These are phyloP conservation scores for Colletotrichum karsti DNA, from an alignment of 2,329 filamentous ascomycete genomes.

Conservation along the genomic window DNA sequence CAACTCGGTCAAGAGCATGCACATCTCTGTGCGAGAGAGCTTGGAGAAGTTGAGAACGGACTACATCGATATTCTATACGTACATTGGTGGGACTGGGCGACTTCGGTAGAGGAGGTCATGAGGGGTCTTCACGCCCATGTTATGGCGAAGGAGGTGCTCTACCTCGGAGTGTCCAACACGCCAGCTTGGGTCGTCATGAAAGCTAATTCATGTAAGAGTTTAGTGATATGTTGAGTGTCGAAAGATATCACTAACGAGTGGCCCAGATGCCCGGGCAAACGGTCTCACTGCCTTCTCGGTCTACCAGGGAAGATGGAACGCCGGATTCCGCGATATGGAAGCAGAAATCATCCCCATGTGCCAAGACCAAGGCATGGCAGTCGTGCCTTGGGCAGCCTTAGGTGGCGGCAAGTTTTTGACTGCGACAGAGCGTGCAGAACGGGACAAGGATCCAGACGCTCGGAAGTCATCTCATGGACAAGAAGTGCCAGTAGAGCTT, in stretches of 20 bases:
- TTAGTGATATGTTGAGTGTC: not conserved
- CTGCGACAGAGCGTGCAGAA: conserved; percentile 40
- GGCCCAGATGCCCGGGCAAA: conserved; percentile 36
- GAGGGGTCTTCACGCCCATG: conserved; percentile 47
- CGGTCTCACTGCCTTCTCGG: conserved; percentile 43
- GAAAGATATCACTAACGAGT: not conserved
- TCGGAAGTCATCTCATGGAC: not conserved
- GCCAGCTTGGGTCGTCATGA: conserved; percentile 47
- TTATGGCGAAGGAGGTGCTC: conserved; percentile 47
- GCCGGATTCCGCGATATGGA: conserved; percentile 44
- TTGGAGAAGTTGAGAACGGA: conserved; percentile 53
- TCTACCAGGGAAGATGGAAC: conserved; percentile 49
- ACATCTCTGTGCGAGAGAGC: conserved; percentile 49
- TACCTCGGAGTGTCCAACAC: conserved; percentile 49
- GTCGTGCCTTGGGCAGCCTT: conserved; percentile 67
- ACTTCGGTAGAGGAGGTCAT: conserved; percentile 51
- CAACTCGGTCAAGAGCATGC: conserved; percentile 50
- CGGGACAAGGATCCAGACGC: conserved; percentile 25
- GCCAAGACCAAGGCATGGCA: conserved; percentile 53
- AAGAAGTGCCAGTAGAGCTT: not conserved
- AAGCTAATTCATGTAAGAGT: conserved; percentile 41
- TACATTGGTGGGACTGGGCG: conserved; percentile 53
- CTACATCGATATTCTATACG: conserved; percentile 52
- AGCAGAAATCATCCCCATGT: conserved; percentile 51
- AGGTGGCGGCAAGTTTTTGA: conserved; percentile 59